Percentiles rank a stretch among this genome's conserved stretches.
Conservation (phyloP, 78 protist species). For the Dictyostelium capitatum region DNA sequence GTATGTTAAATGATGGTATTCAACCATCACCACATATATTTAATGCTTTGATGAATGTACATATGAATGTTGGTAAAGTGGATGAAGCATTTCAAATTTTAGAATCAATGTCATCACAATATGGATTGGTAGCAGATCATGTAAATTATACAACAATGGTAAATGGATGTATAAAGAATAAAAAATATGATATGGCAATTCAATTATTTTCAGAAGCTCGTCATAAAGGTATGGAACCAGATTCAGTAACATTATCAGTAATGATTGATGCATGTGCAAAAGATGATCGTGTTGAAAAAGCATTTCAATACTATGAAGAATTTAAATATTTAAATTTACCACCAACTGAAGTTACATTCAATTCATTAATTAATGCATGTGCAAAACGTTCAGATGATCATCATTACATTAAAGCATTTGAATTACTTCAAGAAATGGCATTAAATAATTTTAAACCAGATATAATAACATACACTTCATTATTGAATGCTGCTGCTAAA, state of each 20-base stretch:
- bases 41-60: constrained; percentile 13
- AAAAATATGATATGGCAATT: neutral
- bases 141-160: constrained; percentile 52
- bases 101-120: constrained; percentile 24
- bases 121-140: constrained; percentile 57
- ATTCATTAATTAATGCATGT: constrained; percentile 62
- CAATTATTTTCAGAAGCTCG: constrained; percentile 61
- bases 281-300: constrained; percentile 57
- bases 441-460: constrained; percentile 32
- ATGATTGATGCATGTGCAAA: constrained; percentile 78
- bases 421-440: constrained; percentile 58
- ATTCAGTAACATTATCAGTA: constrained; percentile 43
- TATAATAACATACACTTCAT: constrained; percentile 66
- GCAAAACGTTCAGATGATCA: constrained; percentile 62
- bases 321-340: constrained; percentile 56
- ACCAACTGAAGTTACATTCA: constrained; percentile 69
- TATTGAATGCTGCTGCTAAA: constrained; percentile 20
- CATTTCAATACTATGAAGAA: constrained; percentile 63
- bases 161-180: constrained; percentile 27
- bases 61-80: neutral
- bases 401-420: constrained; percentile 65
- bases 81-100: constrained; percentile 46
- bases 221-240: constrained; percentile 72
- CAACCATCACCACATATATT: constrained; percentile 28
- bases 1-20: constrained; percentile 20